Percentiles rank a stretch among this genome's conserved stretches.
phyloP scores from a whole-genome alignment of 192 early-diverging fungal species.

The Entomortierella chlamydospora region DNA sequence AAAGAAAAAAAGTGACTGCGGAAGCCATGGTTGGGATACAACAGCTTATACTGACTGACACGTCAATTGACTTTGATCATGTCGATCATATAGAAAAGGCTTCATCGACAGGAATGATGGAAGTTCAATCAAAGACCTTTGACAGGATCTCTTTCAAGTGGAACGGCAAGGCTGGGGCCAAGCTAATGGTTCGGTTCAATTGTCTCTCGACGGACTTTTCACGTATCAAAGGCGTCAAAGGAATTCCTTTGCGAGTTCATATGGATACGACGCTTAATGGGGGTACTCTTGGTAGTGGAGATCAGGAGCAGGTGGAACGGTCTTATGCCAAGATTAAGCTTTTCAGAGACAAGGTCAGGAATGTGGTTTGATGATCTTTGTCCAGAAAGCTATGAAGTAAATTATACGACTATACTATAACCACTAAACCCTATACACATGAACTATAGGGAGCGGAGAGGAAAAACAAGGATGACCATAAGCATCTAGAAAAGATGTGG shows the following conservation, averaged over 20 bases:
- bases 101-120: slow-evolving; percentile 64
- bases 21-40: too few relatives aligned
- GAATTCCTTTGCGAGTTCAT: slow-evolving; percentile 73
- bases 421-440: not conserved
- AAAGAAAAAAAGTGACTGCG: not conserved
- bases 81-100: slow-evolving; percentile 57
- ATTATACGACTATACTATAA: not conserved
- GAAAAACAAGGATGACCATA: slow-evolving; percentile 82
- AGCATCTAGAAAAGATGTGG: slow-evolving; percentile 75
- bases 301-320: slow-evolving; percentile 58
- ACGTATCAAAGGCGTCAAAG: slow-evolving; percentile 85
- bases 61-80: too few relatives aligned
- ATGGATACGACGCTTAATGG: slow-evolving; percentile 48
- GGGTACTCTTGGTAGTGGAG: slow-evolving; percentile 3
- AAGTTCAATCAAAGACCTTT: slow-evolving; percentile 69
- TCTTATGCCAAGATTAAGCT: slow-evolving; percentile 74
- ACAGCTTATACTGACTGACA: too few relatives aligned
- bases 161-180: slow-evolving; percentile 73
- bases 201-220: slow-evolving; percentile 86
- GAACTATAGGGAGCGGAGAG: slow-evolving; percentile 72
- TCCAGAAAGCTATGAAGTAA: not conserved
- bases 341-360: slow-evolving; percentile 76
- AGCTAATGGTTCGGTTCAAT: slow-evolving; percentile 75
- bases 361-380: not conserved
- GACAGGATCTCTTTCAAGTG: slow-evolving; percentile 79